Evolutionary conservation across 257 asterid genomes (phyloP).

Genomic region (Nicotiana benthamiana): DNA sequence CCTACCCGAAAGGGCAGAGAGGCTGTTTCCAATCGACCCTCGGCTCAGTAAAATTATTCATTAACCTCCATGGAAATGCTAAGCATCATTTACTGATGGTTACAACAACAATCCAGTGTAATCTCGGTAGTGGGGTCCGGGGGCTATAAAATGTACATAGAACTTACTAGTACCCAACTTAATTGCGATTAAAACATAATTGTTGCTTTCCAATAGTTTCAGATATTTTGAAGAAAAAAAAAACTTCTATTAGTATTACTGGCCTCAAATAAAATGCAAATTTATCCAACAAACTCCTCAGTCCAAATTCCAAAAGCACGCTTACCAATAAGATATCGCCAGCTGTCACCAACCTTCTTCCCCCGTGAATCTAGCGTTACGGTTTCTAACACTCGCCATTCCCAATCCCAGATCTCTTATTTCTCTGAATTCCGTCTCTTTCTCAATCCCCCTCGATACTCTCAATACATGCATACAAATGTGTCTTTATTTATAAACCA

Average conservation of each 20-base stretch:
- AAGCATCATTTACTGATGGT: no score
- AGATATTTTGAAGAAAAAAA: no score
- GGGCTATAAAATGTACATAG: no score
- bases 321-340: slow-evolving; percentile 24
- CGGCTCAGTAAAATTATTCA: no score
- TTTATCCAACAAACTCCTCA: background rate
- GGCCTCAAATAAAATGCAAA: background rate
- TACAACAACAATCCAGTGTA: no score
- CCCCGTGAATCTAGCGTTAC: slow-evolving; percentile 23
- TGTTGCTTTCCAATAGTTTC: background rate
- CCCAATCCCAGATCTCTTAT: slow-evolving; percentile 4
- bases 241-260: no score
- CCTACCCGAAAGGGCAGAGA: no score
- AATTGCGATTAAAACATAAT: background rate
- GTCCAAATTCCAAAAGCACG: slow-evolving; percentile 11
- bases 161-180: no score
- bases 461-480: slow-evolving; percentile 16
- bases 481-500: background rate
- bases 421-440: slow-evolving; percentile 6
- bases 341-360: slow-evolving; percentile 22
- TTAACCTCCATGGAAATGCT: no score
- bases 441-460: slow-evolving; percentile 18
- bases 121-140: no score
- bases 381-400: slow-evolving; percentile 19
- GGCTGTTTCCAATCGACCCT: no score